Conservation (phyloP, 2,329 filamentous ascomycete genomes). For the Phoma sp. region DNA sequence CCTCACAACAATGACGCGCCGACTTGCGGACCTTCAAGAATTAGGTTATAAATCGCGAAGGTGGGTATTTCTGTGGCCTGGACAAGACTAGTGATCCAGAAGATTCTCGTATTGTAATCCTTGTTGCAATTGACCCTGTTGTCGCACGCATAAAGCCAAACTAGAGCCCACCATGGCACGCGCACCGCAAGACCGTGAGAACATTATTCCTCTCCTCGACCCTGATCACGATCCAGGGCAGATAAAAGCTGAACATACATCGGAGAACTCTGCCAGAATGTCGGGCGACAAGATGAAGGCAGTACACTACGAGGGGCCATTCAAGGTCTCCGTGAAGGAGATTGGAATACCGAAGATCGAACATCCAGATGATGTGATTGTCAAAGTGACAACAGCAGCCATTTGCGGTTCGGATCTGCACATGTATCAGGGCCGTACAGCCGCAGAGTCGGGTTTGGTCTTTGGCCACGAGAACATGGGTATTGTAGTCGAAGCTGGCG, state of each 20-base stretch:
- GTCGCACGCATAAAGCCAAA: slow-evolving; percentile 2
- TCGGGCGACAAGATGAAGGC: slow-evolving; percentile 62
- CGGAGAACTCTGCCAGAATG: slow-evolving; percentile 17
- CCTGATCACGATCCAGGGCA: slow-evolving; percentile 23
- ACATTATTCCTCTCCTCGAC: slow-evolving; percentile 21
- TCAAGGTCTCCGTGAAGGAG: slow-evolving; percentile 69
- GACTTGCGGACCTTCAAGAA: slow-evolving; percentile 11
- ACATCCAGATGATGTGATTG: slow-evolving; percentile 70
- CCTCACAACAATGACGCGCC: slow-evolving; percentile 32
- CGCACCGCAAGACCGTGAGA: slow-evolving; percentile 9
- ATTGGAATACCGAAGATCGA: slow-evolving; percentile 65
- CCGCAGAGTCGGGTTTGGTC: slow-evolving; percentile 67
- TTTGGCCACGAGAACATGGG: slow-evolving; percentile 71
- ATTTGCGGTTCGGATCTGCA: slow-evolving; percentile 63
- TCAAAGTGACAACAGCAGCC: slow-evolving; percentile 70
- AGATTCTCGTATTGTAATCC: background rate
- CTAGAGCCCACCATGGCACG: slow-evolving; percentile 15
- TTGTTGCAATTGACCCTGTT: background rate
- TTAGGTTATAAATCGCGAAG: slow-evolving; percentile 13
- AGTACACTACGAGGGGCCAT: slow-evolving; percentile 68
- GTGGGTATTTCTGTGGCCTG: background rate
- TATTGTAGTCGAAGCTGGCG: slow-evolving; percentile 62
- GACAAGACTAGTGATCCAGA: slow-evolving; percentile 1
- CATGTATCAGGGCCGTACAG: slow-evolving; percentile 72
- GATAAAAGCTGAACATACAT: slow-evolving; percentile 14